phyloP scores from a whole-genome alignment of 179 eudicot species.

The Beta lomatogona region DNA sequence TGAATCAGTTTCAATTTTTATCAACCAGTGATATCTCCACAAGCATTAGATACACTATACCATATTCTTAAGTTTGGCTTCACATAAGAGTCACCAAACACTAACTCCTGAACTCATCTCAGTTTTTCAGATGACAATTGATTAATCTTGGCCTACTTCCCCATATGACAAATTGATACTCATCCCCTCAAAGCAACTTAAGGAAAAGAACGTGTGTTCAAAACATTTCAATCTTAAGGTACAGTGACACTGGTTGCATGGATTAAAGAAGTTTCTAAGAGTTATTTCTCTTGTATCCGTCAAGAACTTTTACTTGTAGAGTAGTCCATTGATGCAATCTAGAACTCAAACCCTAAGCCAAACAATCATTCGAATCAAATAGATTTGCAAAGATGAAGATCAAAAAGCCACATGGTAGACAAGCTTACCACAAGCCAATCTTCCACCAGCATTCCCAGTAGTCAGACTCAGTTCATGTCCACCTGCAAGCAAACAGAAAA shows the following conservation, averaged over 20 bases:
- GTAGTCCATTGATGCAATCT: not conserved
- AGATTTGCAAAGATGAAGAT: not conserved
- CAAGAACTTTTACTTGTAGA: not conserved
- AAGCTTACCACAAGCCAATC: slow-evolving; percentile 88
- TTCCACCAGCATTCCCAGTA: slow-evolving; percentile 97
- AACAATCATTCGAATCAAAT: not conserved
- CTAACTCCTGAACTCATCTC: not conserved
- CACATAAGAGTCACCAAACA: not conserved
- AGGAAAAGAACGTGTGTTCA: not conserved
- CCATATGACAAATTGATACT: not conserved
- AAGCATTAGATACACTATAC: no score
- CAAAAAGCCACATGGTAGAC: not conserved
- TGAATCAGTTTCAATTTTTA: no score
- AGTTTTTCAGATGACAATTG: not conserved
- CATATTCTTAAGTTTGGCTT: not conserved
- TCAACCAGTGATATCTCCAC: no score
- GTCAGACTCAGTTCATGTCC: slow-evolving; percentile 90
- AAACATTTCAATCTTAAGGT: not conserved
- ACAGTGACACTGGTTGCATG: not conserved
- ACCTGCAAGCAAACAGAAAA: slow-evolving; percentile 45
- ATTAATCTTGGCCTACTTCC: not conserved
- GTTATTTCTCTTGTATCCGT: not conserved
- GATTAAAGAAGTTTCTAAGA: not conserved
- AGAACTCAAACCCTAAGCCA: not conserved
- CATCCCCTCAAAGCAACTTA: not conserved